Evolutionary conservation across 2,329 filamentous ascomycete species (phyloP), one percentile per base, ranked within the genome.

Genomic region (Diaporthe vexans): DNA sequence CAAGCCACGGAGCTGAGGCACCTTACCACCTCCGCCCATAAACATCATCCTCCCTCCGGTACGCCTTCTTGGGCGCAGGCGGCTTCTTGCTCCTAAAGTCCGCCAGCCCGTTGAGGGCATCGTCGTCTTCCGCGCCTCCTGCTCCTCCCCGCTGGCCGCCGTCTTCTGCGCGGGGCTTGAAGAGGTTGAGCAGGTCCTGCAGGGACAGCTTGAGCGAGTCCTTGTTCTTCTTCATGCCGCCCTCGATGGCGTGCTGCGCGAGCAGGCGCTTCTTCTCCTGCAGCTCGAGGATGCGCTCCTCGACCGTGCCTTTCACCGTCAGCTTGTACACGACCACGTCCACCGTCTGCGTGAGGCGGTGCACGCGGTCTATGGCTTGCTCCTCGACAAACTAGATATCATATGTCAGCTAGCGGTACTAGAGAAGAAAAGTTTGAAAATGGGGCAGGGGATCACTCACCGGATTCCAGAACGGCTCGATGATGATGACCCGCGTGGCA

Each of bases 391-490:
- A 99, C 90, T 94, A 78, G 73, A 26, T 52, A 72, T 57, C 1
- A n/a, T 6, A 21, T 43, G 76, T 77, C 70, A 77, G 73, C 4
- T 73, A 48, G 24, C 13, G 24, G 58, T n/a, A 48, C 2, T 4
- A 9, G 11, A 1, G n/a, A 33, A 21, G 54, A 33, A 26, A 59
- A 13, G 24, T 33, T 52, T 63, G 65, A 57, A 40, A 6, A n/a
- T n/a, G n/a, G n/a, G 4, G 9, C 11, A 24, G 13, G 17, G n/a
- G 1, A 15, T 2, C 35, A 86, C 90, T 82, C 87, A 93, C 92
- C 3, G 95, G 97, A 83, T 99, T 99, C 97, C 97, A 99, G 84
- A 99, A 99, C 0, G 97, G 97, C 83, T 99, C 97, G 57, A 99
- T 88, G 78, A 99, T 97, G 70, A 99, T 92, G 4, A 99, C 97